Evolutionary conservation across 495 filamentous ascomycete species (phyloP).

Genomic region (Lophiotrema nucula): DNA sequence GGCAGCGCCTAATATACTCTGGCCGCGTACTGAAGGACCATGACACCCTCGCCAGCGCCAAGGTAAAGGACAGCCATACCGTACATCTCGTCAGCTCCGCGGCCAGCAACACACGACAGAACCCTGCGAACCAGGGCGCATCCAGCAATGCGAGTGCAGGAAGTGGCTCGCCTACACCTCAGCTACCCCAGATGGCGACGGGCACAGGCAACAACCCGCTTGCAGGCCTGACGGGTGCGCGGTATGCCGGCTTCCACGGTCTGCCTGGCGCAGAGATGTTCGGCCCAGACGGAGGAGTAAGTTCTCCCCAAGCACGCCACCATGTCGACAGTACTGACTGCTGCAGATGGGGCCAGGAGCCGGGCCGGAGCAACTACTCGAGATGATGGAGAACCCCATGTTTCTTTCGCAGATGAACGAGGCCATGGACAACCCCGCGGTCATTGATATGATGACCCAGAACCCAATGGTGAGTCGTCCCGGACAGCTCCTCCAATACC

Average conservation of each 20-base stretch:
- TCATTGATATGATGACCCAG: conserved; percentile 86
- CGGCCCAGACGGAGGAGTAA: conserved; percentile 93
- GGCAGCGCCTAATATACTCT: conserved; percentile 95
- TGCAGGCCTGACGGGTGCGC: conserved; percentile 85
- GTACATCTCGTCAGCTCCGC: conserved; percentile 96
- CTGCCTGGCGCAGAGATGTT: conserved; percentile 87
- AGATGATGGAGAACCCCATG: conserved; percentile 83
- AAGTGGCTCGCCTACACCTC: conserved; percentile 52
- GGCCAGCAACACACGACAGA: conserved; percentile 77
- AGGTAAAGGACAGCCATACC: conserved; percentile 94
- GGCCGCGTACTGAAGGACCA: conserved; percentile 93
- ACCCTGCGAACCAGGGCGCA: conserved; percentile 51
- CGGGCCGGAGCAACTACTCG: conserved; percentile 71
- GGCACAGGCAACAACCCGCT: conserved; percentile 87
- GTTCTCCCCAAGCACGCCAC: conserved; percentile 50
- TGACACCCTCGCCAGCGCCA: conserved; percentile 80
- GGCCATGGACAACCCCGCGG: conserved; percentile 85
- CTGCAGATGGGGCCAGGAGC: conserved; percentile 87
- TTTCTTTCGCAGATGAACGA: conserved; percentile 84
- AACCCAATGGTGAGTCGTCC: conserved; percentile 68
- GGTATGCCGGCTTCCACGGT: conserved; percentile 89
- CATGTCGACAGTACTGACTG: conserved; percentile 33
- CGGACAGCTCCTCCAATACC: background rate
- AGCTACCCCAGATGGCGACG: conserved; percentile 87
- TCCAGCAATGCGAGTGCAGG: conserved; percentile 49